A percentile compares a stretch with the other conserved stretches of the same genome.
These are phyloP conservation scores for Chaetomium cochliodes DNA, from an alignment of 495 filamentous ascomycete species.

Conservation along the genomic window DNA sequence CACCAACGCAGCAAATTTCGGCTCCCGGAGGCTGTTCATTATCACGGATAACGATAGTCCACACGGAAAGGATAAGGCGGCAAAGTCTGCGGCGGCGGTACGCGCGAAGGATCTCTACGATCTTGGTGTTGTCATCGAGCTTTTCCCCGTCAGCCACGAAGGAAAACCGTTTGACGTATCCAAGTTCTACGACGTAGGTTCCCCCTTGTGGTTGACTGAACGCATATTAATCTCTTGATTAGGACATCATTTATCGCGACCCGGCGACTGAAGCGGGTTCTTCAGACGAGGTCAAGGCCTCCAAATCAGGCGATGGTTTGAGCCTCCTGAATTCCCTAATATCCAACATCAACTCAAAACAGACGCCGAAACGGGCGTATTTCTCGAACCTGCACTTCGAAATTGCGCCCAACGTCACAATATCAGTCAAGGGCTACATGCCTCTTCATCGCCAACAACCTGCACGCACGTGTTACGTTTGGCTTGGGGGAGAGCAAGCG, in stretches of 20 bases:
- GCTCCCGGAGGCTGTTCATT: conserved; percentile 86
- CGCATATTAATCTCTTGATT: conserved; percentile 25
- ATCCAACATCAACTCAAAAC: conserved; percentile 87
- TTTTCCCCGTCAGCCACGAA: conserved; percentile 82
- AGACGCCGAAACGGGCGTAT: conserved; percentile 79
- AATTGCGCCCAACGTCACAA: conserved; percentile 77
- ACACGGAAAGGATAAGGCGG: conserved; percentile 65
- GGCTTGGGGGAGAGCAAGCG: conserved; percentile 74
- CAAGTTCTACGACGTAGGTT: conserved; percentile 85
- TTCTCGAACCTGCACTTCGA: conserved; percentile 86
- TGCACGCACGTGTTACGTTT: conserved; percentile 79
- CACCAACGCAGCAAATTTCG: conserved; percentile 89
- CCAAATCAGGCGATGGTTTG: conserved; percentile 66
- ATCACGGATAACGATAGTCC: conserved; percentile 95
- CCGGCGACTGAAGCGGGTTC: conserved; percentile 62
- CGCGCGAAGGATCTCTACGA: conserved; percentile 95
- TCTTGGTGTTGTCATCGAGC: conserved; percentile 85
- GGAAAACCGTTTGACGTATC: conserved; percentile 75
- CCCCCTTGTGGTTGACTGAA: background rate
- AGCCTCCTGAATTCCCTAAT: conserved; percentile 77
- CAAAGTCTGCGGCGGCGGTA: conserved; percentile 73
- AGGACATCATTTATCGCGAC: conserved; percentile 79
- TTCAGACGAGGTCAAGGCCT: conserved; percentile 44
- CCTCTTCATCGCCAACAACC: conserved; percentile 79
- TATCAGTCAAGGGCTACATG: conserved; percentile 91